Conservation (phyloP, 345 rosid genomes). For the Syzygium jambos region DNA sequence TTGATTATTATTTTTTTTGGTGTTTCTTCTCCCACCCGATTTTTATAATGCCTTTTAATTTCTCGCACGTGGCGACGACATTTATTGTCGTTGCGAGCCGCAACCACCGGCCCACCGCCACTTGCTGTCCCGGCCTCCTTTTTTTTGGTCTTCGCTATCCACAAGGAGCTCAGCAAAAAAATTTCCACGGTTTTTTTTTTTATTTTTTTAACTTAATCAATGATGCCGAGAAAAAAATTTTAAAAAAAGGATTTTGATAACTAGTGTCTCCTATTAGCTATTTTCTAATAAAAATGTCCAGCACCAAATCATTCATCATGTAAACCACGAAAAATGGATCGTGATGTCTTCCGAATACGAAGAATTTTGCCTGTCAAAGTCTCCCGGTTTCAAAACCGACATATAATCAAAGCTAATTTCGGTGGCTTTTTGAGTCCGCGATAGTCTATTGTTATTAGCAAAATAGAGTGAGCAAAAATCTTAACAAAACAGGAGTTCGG, state of each 20-base stretch:
- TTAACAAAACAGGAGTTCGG: background rate
- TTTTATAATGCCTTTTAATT: background rate
- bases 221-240: background rate
- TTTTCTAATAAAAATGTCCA: background rate
- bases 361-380: accelerated
- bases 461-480: background rate
- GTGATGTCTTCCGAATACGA: accelerated
- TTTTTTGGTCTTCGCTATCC: background rate
- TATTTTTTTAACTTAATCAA: background rate
- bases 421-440: background rate
- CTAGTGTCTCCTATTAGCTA: background rate
- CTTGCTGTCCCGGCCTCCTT: background rate
- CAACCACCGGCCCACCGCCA: background rate
- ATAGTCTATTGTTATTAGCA: background rate
- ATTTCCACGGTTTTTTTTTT: background rate
- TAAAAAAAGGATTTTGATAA: background rate
- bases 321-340: background rate
- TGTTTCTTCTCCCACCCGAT: background rate
- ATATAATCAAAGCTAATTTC: background rate
- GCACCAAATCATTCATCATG: accelerated
- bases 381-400: background rate
- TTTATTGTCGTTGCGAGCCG: background rate
- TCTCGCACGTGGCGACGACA: background rate
- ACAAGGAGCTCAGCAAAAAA: background rate
- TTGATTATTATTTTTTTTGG: background rate